Evolutionary conservation across 768 basidiomycete genomes (phyloP).

Genomic region (Jaapia argillacea): DNA sequence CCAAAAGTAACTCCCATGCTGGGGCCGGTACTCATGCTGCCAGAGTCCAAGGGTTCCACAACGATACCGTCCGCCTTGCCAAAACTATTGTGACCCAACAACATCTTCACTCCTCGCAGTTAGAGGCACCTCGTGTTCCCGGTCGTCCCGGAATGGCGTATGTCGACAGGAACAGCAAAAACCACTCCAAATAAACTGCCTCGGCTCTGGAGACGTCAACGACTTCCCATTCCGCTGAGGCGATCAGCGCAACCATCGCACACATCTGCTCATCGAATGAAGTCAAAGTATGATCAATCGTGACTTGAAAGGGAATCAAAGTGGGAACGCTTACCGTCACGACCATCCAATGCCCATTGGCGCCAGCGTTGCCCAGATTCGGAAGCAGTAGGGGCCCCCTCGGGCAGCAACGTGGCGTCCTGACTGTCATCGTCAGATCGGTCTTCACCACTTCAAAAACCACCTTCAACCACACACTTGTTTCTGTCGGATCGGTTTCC

Average conservation of each 20-base stretch:
- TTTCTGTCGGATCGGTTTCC: no score
- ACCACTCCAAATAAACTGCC: no score
- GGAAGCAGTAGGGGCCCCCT: constrained; percentile 52
- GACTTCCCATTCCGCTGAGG: no score
- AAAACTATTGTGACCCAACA: no score
- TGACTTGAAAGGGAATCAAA: not conserved
- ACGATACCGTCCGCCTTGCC: no score
- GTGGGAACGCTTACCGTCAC: constrained; percentile 38
- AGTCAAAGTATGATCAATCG: not conserved
- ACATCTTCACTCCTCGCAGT: not conserved
- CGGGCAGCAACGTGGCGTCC: constrained; percentile 22
- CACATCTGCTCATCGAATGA: no score
- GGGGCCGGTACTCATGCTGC: no score
- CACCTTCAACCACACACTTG: constrained; percentile 1
- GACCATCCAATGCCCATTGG: constrained; percentile 64
- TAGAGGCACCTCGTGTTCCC: not conserved
- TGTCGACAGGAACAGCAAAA: no score
- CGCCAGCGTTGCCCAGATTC: constrained; percentile 63
- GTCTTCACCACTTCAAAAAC: not conserved
- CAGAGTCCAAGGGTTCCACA: no score
- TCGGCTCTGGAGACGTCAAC: no score
- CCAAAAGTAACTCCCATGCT: no score
- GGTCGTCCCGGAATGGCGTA: constrained; percentile 1
- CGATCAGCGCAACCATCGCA: no score
- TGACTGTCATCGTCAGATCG: constrained; percentile 1